Base-by-base conservation (phyloP, 495 filamentous ascomycete genomes). In the Xylaria cubensis region DNA sequence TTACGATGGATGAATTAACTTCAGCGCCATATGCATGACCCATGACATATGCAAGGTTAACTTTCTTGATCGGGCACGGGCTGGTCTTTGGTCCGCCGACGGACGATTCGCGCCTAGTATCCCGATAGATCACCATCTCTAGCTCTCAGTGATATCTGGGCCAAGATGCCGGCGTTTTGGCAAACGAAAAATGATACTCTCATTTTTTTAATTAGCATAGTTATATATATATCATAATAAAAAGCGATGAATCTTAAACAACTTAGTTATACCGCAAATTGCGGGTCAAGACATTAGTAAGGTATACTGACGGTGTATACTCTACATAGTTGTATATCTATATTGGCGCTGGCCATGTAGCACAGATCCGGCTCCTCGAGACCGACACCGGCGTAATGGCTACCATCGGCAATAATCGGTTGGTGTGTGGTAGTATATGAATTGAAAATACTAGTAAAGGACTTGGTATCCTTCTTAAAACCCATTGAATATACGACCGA, bases 1-100 rank as follows among this genome's bases (percentile, higher is more conserved):
- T 53, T 79, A 42, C 24, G 7, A 51, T 19, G 63, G 21, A 50
- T 72, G 36, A 72, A 51, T 4, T n/a, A 36, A 55, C 36, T 55
- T 55, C 7, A 29, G 15, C 26, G 26, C 26, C 53, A 61, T 32
- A 46, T 69, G 34, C 66, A 59, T 13, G 39, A 68, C 10, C 24
- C 21, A 67, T 42, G 64, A 17, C 34, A 55, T 32, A 42, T 61
- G 58, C 58, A 19, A 21, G 39, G 34, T 39, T 39, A 21, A 21
- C 32, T 36, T 61, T 61, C 34, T 41, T 36, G 19, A 10, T 61
- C 29, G 17, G 32, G 17, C 12, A 41, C 29, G 17, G 58, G 32
- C 32, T 21, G 2, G 8, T 9, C 7, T 24, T 41, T 21, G 7
- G 58, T 39, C 58, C 32, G 58, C 34, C 58, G 39, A 61, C 58